These are phyloP conservation scores for Cyberlindnera americana DNA, from an alignment of 805 yeast species.

Conservation along the genomic window DNA sequence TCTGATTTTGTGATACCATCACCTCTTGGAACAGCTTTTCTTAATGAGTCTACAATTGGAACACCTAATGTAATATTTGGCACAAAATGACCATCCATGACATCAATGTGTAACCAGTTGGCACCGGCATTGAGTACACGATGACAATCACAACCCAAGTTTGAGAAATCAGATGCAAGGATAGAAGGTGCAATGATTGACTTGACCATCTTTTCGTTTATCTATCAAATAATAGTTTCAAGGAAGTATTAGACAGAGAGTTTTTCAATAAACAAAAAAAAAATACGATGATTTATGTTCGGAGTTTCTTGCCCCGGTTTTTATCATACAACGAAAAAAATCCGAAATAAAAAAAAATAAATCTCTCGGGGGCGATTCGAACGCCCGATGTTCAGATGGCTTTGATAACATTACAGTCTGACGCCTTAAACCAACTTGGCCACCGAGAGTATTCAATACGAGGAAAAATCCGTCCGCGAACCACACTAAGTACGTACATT, in stretches of 20 bases:
- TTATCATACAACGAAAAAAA: neutral
- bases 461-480: no score
- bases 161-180: constrained; percentile 87
- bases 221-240: neutral
- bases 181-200: constrained; percentile 93
- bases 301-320: neutral
- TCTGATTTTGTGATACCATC: constrained; percentile 42
- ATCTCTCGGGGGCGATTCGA: constrained; percentile 50
- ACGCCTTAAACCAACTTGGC: constrained; percentile 46
- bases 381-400: constrained; percentile 48
- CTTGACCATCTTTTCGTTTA: constrained; percentile 48
- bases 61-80: constrained; percentile 96
- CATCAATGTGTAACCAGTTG: constrained; percentile 97
- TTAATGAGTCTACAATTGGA: constrained; percentile 75
- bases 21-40: constrained; percentile 71
- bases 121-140: constrained; percentile 76
- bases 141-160: constrained; percentile 84
- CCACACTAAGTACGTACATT: no score
- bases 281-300: no score
- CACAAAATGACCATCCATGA: constrained; percentile 98
- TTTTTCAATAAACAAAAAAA: no score
- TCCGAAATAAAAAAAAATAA: constrained; percentile 21
- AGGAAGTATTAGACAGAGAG: no score
- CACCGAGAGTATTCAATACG: constrained; percentile 32
- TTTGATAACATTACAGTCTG: constrained; percentile 37